A percentile compares a stretch with the other conserved stretches of the same genome.
These are phyloP conservation scores for Passiflora organensis DNA, from an alignment of 345 rosid species.

Conservation along the genomic window DNA sequence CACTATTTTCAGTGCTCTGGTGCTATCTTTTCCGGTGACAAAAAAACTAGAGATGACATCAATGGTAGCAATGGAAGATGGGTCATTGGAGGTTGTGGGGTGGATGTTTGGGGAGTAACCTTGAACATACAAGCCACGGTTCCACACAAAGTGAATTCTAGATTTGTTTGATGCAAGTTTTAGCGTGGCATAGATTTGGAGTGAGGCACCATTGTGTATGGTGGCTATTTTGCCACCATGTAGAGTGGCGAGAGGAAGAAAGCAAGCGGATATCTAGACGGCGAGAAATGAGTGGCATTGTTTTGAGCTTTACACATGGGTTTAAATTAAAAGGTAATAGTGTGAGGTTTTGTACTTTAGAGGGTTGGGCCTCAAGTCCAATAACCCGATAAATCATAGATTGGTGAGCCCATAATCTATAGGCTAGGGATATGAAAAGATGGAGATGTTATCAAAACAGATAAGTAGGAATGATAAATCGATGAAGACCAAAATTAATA, in stretches of 20 bases:
- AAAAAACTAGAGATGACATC: conserved; percentile 61
- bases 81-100: conserved; percentile 76
- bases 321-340: conserved; percentile 76
- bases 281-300: conserved; percentile 68
- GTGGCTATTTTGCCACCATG: conserved; percentile 92
- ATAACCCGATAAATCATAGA: no score
- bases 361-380: no score
- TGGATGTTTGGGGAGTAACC: conserved; percentile 97
- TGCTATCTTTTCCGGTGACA: conserved; percentile 16
- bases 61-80: conserved; percentile 73
- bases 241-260: conserved; percentile 77
- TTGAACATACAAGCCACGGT: conserved; percentile 93
- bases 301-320: conserved; percentile 81
- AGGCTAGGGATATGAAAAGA: no score
- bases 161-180: conserved; percentile 62
- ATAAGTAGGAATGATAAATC: no score
- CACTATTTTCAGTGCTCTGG: conserved; percentile 36
- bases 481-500: no score
- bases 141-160: conserved; percentile 77
- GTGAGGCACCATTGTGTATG: conserved; percentile 62
- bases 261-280: conserved; percentile 66
- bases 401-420: no score
- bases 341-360: no score
- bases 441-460: no score
- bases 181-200: conserved; percentile 69